These are phyloP conservation scores for Mycena citricolor DNA, from an alignment of 1,284 basidiomycete genomes.

Conservation along the genomic window DNA sequence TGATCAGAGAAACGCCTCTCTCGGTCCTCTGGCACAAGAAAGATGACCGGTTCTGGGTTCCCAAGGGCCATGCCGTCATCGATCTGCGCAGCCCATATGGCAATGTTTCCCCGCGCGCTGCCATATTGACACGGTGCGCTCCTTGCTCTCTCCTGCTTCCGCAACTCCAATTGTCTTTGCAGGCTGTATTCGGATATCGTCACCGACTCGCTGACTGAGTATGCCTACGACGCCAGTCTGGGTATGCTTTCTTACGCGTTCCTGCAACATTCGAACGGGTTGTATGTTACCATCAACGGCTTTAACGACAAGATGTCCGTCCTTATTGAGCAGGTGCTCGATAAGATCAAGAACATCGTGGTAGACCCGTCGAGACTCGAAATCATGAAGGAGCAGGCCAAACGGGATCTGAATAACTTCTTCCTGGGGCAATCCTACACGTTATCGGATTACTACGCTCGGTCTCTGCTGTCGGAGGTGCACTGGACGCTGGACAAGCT, in stretches of 20 bases:
- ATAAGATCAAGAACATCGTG: slow-evolving; percentile 68
- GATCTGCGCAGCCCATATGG: slow-evolving; percentile 65
- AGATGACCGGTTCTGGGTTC: slow-evolving; percentile 94
- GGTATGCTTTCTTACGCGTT: slow-evolving; percentile 87
- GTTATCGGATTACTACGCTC: slow-evolving; percentile 78
- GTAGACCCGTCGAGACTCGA: slow-evolving; percentile 75
- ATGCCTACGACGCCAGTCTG: slow-evolving; percentile 90
- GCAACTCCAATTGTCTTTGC: slow-evolving; percentile 18
- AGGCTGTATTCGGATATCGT: slow-evolving; percentile 89
- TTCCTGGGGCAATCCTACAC: slow-evolving; percentile 83
- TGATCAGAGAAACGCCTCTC: slow-evolving; percentile 71
- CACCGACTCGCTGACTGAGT: slow-evolving; percentile 87
- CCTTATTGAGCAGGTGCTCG: slow-evolving; percentile 75
- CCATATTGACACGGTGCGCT: slow-evolving; percentile 63
- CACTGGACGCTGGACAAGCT: slow-evolving; percentile 85
- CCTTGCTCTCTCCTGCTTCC: slow-evolving; percentile 1
- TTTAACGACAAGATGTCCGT: slow-evolving; percentile 94
- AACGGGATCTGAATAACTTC: slow-evolving; percentile 84
- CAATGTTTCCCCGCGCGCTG: slow-evolving; percentile 54
- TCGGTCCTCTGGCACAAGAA: slow-evolving; percentile 93
- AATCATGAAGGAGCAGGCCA: slow-evolving; percentile 84
- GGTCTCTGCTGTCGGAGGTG: slow-evolving; percentile 68
- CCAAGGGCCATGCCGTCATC: slow-evolving; percentile 76
- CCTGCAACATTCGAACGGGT: slow-evolving; percentile 63
- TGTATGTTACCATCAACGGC: slow-evolving; percentile 75